Base-by-base conservation (phyloP, 352 stramenopile species). In the Phytopythium mirpurense region DNA sequence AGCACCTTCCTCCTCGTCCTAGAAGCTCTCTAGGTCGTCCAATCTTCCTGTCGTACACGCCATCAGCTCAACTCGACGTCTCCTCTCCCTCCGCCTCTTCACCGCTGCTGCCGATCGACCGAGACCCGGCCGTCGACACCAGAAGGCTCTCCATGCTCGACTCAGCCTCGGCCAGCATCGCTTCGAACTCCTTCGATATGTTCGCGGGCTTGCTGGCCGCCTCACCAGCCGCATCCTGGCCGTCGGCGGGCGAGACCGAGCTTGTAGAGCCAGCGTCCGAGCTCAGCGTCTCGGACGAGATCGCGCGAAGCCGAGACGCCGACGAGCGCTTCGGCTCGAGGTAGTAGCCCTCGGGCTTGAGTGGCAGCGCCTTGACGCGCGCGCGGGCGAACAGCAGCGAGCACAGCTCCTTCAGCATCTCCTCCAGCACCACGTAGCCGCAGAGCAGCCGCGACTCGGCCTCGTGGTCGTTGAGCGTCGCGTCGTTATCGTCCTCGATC, bases 371-470 rank as follows among this genome's bases (percentile, higher is more conserved):
- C 36, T 77, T 74, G 24, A 90, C 74, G 21, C 78, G 78, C 34
- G 92, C 82, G 24, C 78, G 79, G 1, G 82, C 80, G 48, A 93
- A 91, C 3, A 93, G 61, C 52, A 89, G 68, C 11, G 82, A 90
- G 46, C 83, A 91, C 2, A 95, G 68, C 58, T 95, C 84, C 58
- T 93, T 93, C 3, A 95, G 56, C 31, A 95, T 77, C 54, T 95
- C 84, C 46, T 95, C 84, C 18, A 95, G 59, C 32, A 95, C 72
- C 24, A 93, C 69, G n/a, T 79, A 92, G 0, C 76, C 80, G 26
- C 78, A 86, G 14, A 94, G 44, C 32, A 92, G 43, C 8, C 75
- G 75, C 27, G 72, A 80, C 49, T 91, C 76, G 5, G 70, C 65
- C 38, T 90, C 81, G 43, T 88, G 68, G 35, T 84, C 74, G 43